Percentiles rank a stretch among this genome's conserved stretches.
phyloP scores from a whole-genome alignment of 805 yeast species.

The Metschnikowia bowlesiae region DNA sequence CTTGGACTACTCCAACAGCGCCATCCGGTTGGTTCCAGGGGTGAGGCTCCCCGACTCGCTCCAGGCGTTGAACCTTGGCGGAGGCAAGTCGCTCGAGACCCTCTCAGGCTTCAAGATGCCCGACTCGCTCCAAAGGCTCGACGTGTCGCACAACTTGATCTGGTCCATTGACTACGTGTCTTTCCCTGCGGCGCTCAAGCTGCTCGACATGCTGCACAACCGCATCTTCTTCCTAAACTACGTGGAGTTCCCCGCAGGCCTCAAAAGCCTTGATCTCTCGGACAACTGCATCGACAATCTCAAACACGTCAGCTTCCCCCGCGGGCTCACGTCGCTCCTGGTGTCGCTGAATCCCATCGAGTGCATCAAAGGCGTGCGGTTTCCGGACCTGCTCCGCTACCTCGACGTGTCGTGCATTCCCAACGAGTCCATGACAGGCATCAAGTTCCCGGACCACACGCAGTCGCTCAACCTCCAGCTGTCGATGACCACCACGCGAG shows the following conservation, averaged over 20 bases:
- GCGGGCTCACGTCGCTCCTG: conserved; percentile 25
- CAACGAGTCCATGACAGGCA: conserved; percentile 44
- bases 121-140: conserved; percentile 22
- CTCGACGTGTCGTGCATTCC: conserved; percentile 41
- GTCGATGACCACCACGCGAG: conserved; percentile 43
- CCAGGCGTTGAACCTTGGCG: conserved; percentile 36
- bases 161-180: conserved; percentile 31
- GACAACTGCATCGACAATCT: conserved; percentile 38
- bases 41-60: conserved; percentile 36
- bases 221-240: conserved; percentile 35
- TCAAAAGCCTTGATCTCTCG: conserved; percentile 32
- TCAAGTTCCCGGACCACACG: conserved; percentile 41
- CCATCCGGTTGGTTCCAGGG: conserved; percentile 36
- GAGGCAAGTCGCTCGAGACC: conserved; percentile 36
- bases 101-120: conserved; percentile 40
- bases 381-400: conserved; percentile 34
- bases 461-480: conserved; percentile 36
- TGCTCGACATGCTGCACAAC: conserved; percentile 34
- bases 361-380: conserved; percentile 36
- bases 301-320: conserved; percentile 36
- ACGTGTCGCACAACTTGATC: conserved; percentile 33
- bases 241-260: conserved; percentile 33
- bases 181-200: conserved; percentile 32
- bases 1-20: conserved; percentile 37
- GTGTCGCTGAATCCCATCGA: conserved; percentile 40